Conservation (phyloP, 116 monocot genomes). For the Papilionanthe hybrid region DNA sequence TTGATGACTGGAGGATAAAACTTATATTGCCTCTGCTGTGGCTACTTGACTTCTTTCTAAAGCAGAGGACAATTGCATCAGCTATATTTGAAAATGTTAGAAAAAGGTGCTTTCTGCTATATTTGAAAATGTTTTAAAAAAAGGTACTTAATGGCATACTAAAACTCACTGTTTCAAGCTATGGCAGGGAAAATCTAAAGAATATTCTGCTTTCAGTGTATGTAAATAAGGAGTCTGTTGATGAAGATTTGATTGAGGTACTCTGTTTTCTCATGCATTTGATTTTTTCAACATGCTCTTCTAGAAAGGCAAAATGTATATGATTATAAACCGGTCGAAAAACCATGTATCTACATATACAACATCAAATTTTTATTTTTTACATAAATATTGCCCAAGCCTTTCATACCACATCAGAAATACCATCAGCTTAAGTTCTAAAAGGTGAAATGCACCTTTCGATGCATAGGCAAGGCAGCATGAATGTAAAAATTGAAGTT, state of each 20-base stretch:
- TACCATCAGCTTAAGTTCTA: no score
- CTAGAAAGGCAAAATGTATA: no score
- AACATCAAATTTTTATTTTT: no score
- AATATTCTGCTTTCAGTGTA: constrained; percentile 67
- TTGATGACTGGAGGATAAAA: constrained; percentile 98
- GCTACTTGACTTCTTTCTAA: constrained; percentile 76
- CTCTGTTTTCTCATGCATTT: not conserved
- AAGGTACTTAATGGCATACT: no score
- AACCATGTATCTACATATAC: no score
- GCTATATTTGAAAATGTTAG: constrained; percentile 69
- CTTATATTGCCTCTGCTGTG: constrained; percentile 69
- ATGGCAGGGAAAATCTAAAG: constrained; percentile 66
- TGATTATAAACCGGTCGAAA: not conserved
- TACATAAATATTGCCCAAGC: no score
- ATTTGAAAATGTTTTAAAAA: no score
- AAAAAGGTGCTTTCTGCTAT: constrained; percentile 34
- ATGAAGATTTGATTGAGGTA: constrained; percentile 79
- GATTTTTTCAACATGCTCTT: not conserved
- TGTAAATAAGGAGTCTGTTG: constrained; percentile 83
- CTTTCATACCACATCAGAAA: no score
- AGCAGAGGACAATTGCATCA: constrained; percentile 59
- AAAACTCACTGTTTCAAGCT: not conserved
- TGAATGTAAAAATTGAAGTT: no score
- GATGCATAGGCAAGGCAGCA: no score
- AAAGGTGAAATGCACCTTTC: no score